Base-by-base conservation (phyloP, 2,329 filamentous ascomycete species). In the Cercospora brassicicola region DNA sequence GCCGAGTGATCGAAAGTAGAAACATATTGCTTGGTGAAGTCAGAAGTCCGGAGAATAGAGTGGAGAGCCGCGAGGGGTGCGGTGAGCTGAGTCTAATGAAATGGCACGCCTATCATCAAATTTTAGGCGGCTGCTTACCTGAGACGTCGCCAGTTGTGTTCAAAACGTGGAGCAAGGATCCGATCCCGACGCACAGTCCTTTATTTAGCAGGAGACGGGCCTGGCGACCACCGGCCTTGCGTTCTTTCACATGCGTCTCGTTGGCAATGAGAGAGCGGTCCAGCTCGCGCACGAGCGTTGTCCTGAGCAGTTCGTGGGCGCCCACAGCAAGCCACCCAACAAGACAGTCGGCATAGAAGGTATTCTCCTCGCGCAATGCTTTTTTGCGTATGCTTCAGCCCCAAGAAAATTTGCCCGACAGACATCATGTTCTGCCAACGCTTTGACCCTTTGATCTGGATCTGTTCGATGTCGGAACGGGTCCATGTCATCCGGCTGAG, bases 1-100 rank as follows among this genome's bases (percentile, higher is more conserved):
- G 42, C 42, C 39, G 64, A 60, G 42, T 26, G 56, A 51, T 59
- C 53, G 62, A 59, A 64, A 64, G 62, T 64, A 64, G 62, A 64
- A 64, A 56, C 51, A 48, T 11, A 42, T 59, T 57, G 62, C 48
- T 30, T 62, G 51, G 51, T 57, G 51, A 59, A 64, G 53, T 57
- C 53, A n/a, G 42, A 20, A 45, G 31, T 42, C 23, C 62, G 62
- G 62, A 64, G 53, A 64, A 64, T 39, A 11, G 36, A 59, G 62
- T 64, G 62, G 62, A 64, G 62, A 64, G 51, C 62, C 62, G 62
- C 3, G 13, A 39, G 23, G 9, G 31, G 26, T 64, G 61, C 45
- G 51, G 30, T 39, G 42, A 23, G 60, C 48, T 31, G 18, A 20
- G 23, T 30, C 6, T 33, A 33, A 53, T 51, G 48, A 59, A 59